These are phyloP conservation scores for Ananas comosus DNA, from an alignment of 176 grass and related monocot species.

Conservation along the genomic window DNA sequence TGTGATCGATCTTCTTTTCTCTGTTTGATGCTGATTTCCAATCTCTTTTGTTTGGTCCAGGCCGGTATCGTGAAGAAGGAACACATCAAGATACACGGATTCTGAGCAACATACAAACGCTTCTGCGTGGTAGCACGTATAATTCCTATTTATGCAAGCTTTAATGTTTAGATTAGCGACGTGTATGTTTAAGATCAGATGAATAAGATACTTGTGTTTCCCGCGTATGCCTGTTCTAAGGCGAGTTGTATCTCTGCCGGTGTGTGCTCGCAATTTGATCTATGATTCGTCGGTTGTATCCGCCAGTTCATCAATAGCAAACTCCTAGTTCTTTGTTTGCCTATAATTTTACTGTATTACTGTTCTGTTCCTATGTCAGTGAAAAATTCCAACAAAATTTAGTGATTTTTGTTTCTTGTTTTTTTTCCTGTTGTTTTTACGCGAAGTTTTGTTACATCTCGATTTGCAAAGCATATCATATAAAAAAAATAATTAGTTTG, in stretches of 20 bases:
- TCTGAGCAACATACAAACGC: constrained; percentile 20
- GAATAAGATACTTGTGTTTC: too few relatives aligned
- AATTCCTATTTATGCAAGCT: not conserved
- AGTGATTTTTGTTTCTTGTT: too few relatives aligned
- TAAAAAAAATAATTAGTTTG: too few relatives aligned
- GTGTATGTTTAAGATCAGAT: too few relatives aligned
- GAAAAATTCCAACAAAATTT: too few relatives aligned
- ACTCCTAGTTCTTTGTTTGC: not conserved
- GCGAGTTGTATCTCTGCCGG: not conserved
- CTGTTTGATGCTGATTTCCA: not conserved
- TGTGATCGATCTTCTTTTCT: not conserved
- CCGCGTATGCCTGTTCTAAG: not conserved
- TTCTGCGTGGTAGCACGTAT: not conserved
- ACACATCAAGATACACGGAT: constrained; percentile 54
- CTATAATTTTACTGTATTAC: not conserved
- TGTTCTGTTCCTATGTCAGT: not conserved
- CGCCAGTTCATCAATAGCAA: not conserved
- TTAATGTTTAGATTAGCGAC: not conserved
- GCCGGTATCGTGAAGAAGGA: constrained; percentile 52
- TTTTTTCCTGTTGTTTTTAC: too few relatives aligned
- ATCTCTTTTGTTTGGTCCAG: constrained; percentile 9
- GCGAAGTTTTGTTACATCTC: too few relatives aligned
- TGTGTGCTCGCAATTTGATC: not conserved
- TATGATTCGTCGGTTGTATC: not conserved
- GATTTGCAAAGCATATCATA: too few relatives aligned